Base-by-base conservation (phyloP, 768 basidiomycete genomes). In the Panus rudis region DNA sequence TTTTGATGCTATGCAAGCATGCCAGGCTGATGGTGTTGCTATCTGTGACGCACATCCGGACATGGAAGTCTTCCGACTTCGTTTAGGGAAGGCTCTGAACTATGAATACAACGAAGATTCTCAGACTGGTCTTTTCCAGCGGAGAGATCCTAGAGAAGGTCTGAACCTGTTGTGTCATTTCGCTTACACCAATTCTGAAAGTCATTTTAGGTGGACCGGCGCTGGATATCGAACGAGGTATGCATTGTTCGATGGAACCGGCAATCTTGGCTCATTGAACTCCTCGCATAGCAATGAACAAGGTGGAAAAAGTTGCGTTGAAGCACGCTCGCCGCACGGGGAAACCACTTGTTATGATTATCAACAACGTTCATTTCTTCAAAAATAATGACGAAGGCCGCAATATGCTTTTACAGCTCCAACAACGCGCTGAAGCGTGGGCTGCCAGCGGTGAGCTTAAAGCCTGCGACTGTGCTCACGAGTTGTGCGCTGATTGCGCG, bases 41-140 rank as follows among this genome's bases (percentile, higher is more conserved):
- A 73, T 89, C 66, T 83, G 80, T 55, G 86, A 88, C 57, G 89
- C 84, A 12, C 88, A 91, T 61, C 85, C 85, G 16, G 86, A 91
- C 62, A 69, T 92, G 14, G 86, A 91, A 59, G 85, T 92, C 24
- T 90, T 93, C 65, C 73, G 84, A 43, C 70, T 92, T 30, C 78
- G 89, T 31, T 71, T 94, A 20, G 91, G 91, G 37, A 90, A 90
- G 61, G 81, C 86, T 10, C 64, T 92, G 31, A 87, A 91, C 53
- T 91, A 81, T 54, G 91, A 94, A 58, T 92, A 73, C 65, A 81
- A 84, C 48, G 86, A 88, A 63, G 85, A 88, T 57, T 82, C 80
- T 20, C 85, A 88, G 59, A 79, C 77, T 3, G 81, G 80, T 6
- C 62, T 93, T 17, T 92, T 92, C 64, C 85, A 87, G 56, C 64